These are phyloP conservation scores for Aspergillus sp. DNA, from an alignment of 2,329 filamentous ascomycete species.

Conservation along the genomic window DNA sequence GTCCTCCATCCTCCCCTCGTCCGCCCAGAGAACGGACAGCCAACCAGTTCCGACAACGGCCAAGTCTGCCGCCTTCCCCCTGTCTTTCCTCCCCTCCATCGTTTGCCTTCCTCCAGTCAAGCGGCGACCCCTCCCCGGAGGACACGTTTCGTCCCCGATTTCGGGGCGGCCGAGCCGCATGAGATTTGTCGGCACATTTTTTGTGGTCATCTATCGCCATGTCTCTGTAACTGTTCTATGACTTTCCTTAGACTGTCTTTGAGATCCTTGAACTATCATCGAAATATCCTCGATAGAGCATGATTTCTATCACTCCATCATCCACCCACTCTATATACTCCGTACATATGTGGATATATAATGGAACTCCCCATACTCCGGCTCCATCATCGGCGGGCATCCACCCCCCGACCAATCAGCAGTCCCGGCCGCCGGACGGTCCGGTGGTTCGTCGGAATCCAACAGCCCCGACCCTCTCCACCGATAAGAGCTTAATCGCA, in stretches of 20 bases:
- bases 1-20: slow-evolving; percentile 4
- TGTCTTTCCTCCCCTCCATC: slow-evolving; percentile 7
- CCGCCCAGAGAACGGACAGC: slow-evolving; percentile 14
- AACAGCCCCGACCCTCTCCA: slow-evolving; percentile 1
- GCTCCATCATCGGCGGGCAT: too few relatives aligned
- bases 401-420: background rate
- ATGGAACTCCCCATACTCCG: too few relatives aligned
- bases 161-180: slow-evolving; percentile 25
- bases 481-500: slow-evolving; percentile 17
- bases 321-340: background rate
- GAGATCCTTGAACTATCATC: too few relatives aligned
- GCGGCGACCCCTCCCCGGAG: slow-evolving; percentile 1
- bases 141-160: slow-evolving; percentile 22
- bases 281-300: too few relatives aligned
- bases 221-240: too few relatives aligned
- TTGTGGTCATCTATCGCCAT: slow-evolving; percentile 26
- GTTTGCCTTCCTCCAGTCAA: background rate
- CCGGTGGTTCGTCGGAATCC: background rate
- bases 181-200: slow-evolving; percentile 24
- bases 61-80: slow-evolving; percentile 20
- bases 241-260: too few relatives aligned
- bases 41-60: slow-evolving; percentile 28
- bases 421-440: background rate
- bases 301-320: too few relatives aligned
- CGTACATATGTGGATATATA: too few relatives aligned